Evolutionary conservation across 768 basidiomycete genomes (phyloP).

Genomic region (Leucosporidium creatinivorum): DNA sequence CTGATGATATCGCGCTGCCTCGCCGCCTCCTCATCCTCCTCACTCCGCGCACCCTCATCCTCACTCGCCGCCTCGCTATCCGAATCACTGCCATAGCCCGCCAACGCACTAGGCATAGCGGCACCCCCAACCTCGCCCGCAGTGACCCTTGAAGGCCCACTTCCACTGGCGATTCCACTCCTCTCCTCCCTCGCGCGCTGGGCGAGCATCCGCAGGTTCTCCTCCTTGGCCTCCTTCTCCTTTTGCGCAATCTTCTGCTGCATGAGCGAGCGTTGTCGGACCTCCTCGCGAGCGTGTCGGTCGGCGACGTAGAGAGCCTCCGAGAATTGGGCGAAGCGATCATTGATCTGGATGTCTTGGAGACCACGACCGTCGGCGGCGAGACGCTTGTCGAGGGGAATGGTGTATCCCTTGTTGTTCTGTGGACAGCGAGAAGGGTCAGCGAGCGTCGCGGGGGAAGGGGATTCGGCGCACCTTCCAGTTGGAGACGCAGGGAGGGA

Average conservation of each 20-base stretch:
- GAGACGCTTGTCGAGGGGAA: constrained; percentile 92
- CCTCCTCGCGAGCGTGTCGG: constrained; percentile 95
- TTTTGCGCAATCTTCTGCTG: constrained; percentile 98
- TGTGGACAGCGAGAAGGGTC: not conserved
- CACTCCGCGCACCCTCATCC: constrained; percentile 41
- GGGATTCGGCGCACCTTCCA: constrained; percentile 57
- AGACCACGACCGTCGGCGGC: constrained; percentile 97
- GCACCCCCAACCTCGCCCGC: constrained; percentile 66
- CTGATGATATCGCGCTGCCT: constrained; percentile 84
- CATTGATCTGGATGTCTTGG: constrained; percentile 98
- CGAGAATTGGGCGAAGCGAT: constrained; percentile 98
- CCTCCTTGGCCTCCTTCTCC: constrained; percentile 94
- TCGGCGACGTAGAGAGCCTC: constrained; percentile 93
- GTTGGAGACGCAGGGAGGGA: constrained; percentile 97
- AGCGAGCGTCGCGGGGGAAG: not conserved
- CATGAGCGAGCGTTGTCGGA: constrained; percentile 91
- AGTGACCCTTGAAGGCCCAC: constrained; percentile 44
- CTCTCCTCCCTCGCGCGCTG: constrained; percentile 95
- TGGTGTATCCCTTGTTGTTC: constrained; percentile 99
- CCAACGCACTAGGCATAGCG: constrained; percentile 80
- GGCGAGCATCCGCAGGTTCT: constrained; percentile 84
- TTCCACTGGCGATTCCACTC: constrained; percentile 56
- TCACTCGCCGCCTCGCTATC: constrained; percentile 50
- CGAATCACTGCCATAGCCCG: constrained; percentile 54
- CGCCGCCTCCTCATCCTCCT: constrained; percentile 55